Evolutionary conservation across 208 protist genomes (phyloP).

Genomic region (Leishmania gerbilli): DNA sequence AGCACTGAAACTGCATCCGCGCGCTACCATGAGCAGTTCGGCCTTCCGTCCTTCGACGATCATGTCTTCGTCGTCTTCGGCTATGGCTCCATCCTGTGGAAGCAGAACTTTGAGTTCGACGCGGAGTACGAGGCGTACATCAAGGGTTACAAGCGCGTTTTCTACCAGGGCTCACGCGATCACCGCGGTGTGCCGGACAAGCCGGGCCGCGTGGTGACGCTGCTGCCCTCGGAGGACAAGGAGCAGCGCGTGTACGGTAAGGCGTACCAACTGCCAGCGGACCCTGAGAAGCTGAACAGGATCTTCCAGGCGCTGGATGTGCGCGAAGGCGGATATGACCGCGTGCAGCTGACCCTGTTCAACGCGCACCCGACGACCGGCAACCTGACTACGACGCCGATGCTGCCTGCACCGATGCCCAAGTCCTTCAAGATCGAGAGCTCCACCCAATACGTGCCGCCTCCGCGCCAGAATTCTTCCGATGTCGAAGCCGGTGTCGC

Average conservation of each 20-base stretch:
- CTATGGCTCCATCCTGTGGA: conserved; percentile 88
- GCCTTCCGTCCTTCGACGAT: conserved; percentile 51
- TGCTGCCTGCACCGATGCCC: conserved; percentile 2
- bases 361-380: conserved; percentile 29
- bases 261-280: conserved; percentile 73
- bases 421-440: conserved; percentile 23
- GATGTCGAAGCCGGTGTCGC: conserved; percentile 15
- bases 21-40: conserved; percentile 31
- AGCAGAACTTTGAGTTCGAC: conserved; percentile 82
- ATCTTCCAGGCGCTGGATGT: conserved; percentile 67
- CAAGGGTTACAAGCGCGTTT: conserved; percentile 67
- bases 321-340: conserved; percentile 73
- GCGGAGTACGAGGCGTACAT: conserved; percentile 65
- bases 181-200: conserved; percentile 52
- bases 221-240: conserved; percentile 35
- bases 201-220: conserved; percentile 72
- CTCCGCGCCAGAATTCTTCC: conserved; percentile 14
- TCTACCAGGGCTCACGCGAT: conserved; percentile 79
- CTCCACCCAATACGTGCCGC: neutral
- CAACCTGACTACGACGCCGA: conserved; percentile 23
- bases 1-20: conserved; percentile 19
- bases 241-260: conserved; percentile 66
- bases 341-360: conserved; percentile 52
- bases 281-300: conserved; percentile 46
- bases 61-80: conserved; percentile 76